Percentiles rank a stretch among this genome's conserved stretches.
Evolutionary conservation across 1,139 yeast species (phyloP).

Genomic region (Zygosaccharomyces pseudobailii): DNA sequence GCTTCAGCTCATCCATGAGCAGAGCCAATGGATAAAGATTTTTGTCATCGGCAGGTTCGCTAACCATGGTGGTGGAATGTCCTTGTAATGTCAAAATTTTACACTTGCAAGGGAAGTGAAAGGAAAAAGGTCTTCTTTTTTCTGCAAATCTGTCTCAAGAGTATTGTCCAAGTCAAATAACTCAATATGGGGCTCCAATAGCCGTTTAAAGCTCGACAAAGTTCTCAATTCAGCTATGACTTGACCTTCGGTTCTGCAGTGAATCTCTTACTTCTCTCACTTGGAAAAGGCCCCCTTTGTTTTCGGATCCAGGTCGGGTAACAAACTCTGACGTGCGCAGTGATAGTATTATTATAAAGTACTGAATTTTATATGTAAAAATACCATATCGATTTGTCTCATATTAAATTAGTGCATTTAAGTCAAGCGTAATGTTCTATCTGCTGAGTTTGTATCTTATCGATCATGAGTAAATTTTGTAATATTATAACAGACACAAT

Average conservation of each 20-base stretch:
- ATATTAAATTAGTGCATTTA: too few relatives aligned
- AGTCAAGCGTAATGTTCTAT: background rate
- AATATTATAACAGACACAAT: too few relatives aligned
- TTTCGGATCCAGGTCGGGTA: slow-evolving; percentile 9
- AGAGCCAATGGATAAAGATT: slow-evolving; percentile 93
- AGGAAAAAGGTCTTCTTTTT: background rate
- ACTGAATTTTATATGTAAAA: too few relatives aligned
- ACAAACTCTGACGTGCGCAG: background rate
- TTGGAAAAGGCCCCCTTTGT: background rate
- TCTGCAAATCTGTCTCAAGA: background rate
- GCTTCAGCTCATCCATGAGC: slow-evolving; percentile 91
- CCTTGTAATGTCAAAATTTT: background rate
- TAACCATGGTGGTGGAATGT: slow-evolving; percentile 5
- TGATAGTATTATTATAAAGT: slow-evolving; percentile 2
- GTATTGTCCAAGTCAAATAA: background rate
- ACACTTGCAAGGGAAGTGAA: background rate
- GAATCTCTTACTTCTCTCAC: background rate
- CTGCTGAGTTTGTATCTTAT: too few relatives aligned
- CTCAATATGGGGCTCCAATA: background rate
- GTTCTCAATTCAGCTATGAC: background rate
- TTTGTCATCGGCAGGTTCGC: slow-evolving; percentile 19
- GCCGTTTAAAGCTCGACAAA: background rate
- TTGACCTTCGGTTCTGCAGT: background rate
- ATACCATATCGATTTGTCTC: too few relatives aligned
- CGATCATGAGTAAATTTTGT: too few relatives aligned